Conservation (phyloP, 805 yeast species). For the Zygosaccharomyces bisporus region DNA sequence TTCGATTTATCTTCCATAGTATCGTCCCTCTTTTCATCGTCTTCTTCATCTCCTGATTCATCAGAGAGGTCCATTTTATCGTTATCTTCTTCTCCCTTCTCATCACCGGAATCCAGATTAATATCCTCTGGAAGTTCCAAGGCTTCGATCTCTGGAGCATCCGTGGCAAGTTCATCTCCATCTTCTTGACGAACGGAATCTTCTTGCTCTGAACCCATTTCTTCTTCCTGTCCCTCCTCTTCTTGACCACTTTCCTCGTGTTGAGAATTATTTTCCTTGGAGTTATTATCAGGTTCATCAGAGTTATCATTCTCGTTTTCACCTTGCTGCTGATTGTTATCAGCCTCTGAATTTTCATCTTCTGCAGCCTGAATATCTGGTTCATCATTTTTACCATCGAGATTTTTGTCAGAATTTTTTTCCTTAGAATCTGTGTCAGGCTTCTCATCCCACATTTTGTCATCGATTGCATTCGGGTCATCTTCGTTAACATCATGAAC, state of each 20-base stretch:
- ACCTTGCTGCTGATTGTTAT: constrained; percentile 38
- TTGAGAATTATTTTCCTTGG: constrained; percentile 34
- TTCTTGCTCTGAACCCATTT: constrained; percentile 78
- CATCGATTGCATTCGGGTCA: constrained; percentile 94
- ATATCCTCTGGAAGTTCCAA: constrained; percentile 90
- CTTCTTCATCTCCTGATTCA: constrained; percentile 57
- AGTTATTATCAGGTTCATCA: constrained; percentile 29
- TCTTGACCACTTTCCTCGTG: constrained; percentile 39
- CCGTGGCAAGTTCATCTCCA: constrained; percentile 62
- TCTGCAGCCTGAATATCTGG: constrained; percentile 40
- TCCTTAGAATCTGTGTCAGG: constrained; percentile 72
- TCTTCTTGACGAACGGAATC: constrained; percentile 71
- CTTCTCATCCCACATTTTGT: constrained; percentile 97
- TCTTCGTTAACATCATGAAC: constrained; percentile 83
- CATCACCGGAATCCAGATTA: constrained; percentile 79
- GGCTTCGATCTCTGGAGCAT: constrained; percentile 80
- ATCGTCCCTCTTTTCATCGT: constrained; percentile 57
- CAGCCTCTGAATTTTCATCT: constrained; percentile 37
- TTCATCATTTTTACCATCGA: constrained; percentile 51
- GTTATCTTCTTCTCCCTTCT: constrained; percentile 47
- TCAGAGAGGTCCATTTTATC: constrained; percentile 37
- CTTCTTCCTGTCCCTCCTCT: constrained; percentile 50
- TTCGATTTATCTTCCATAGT: constrained; percentile 43
- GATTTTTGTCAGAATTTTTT: constrained; percentile 71
- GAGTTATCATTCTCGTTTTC: constrained; percentile 29